Base-by-base conservation (phyloP, 2,329 filamentous ascomycete species). In the Alternaria sp. region DNA sequence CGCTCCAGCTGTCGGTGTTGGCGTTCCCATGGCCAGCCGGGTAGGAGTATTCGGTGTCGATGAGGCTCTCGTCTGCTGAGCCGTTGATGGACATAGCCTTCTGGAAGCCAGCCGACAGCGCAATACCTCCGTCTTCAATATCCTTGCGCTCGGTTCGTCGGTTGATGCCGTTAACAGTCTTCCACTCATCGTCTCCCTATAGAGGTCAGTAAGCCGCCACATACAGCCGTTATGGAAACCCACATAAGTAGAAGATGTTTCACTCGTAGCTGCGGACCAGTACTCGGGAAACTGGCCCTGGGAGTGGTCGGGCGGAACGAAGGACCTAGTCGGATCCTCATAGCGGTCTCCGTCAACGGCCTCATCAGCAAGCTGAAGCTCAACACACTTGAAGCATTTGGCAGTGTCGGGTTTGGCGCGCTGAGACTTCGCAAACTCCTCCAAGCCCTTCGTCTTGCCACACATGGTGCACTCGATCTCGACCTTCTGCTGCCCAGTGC, bases 401-500 rank as follows among this genome's bases (percentile, higher is more conserved):
- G 81, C 82, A 43, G 68, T 71, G 60, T 84, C 85, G 1, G 81
- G 79, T 44, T 83, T 81, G 26, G 71, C 76, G 13, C 85, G 80
- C 74, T 86, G 83, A 7, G 67, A 67, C 65, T 85, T 87, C 17
- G 83, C 81, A 66, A 87, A 89, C 0, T 78, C 77, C 6, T 84
- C 81, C 3, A 86, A 60, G 0, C 80, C 76, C 67, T 86, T 86
- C 2, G 75, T 80, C 59, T 80, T 70, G 19, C 79, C 72, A 69
- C 87, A 88, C 40, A 82, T 75, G 30, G 67, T 71, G 67, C 86
- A 88, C 9, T 78, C 76, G 26, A 87, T 69, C 67, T 88, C 86
- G 5, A 80, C 73, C 3, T 79, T 65, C 50, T 82, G 81, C 2
- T 12, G 71, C 5, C 81, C 82, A 32, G 80, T 77, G 62, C 86